Evolutionary conservation across 2,329 filamentous ascomycete species (phyloP).

Genomic region (Ciborinia camelliae): DNA sequence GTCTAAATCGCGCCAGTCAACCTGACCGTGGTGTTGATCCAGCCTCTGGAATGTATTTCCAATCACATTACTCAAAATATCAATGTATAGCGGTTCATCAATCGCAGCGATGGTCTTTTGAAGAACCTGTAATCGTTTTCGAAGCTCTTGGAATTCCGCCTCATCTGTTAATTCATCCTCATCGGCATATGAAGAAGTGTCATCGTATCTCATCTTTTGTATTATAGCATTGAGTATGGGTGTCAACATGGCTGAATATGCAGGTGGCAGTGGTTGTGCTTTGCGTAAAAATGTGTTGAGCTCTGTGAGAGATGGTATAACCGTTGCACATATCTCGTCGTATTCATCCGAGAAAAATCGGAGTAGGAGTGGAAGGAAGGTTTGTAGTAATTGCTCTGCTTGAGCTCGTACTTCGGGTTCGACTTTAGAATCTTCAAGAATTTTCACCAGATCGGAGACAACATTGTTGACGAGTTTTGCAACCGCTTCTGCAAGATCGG

Average conservation of each 20-base stretch:
- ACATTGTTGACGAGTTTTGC: slow-evolving; percentile 93
- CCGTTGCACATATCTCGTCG: slow-evolving; percentile 94
- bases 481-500: slow-evolving; percentile 89
- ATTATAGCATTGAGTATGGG: slow-evolving; percentile 91
- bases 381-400: slow-evolving; percentile 77
- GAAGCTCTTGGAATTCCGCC: slow-evolving; percentile 92
- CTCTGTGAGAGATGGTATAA: slow-evolving; percentile 90
- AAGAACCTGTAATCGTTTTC: slow-evolving; percentile 82
- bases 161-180: slow-evolving; percentile 96
- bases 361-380: slow-evolving; percentile 81
- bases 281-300: slow-evolving; percentile 88
- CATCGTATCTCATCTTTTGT: slow-evolving; percentile 95
- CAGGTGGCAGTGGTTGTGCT: slow-evolving; percentile 65
- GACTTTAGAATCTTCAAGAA: slow-evolving; percentile 66
- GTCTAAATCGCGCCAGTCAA: slow-evolving; percentile 95
- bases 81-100: slow-evolving; percentile 83
- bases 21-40: slow-evolving; percentile 65
- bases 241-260: slow-evolving; percentile 78
- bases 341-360: slow-evolving; percentile 98
- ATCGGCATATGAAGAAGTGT: slow-evolving; percentile 88
- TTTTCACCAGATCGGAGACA: slow-evolving; percentile 80
- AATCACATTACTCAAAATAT: slow-evolving; percentile 84
- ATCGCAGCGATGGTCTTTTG: slow-evolving; percentile 91
- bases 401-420: slow-evolving; percentile 64
- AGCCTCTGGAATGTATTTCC: slow-evolving; percentile 80